Evolutionary conservation across 805 yeast species (phyloP), one percentile per base, ranked within the genome.

Genomic region (Candida alai): DNA sequence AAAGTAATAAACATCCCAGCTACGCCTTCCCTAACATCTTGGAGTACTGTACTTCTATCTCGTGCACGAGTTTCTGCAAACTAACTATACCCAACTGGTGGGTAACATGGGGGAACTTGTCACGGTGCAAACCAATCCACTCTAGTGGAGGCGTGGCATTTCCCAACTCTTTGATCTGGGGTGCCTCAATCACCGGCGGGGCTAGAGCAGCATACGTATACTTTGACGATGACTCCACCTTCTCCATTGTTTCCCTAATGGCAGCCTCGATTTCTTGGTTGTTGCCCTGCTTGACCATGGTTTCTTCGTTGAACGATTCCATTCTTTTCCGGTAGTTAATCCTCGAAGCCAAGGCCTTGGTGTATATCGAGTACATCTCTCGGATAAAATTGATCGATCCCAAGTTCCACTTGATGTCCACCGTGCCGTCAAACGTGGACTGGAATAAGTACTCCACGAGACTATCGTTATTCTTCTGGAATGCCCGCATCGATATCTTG

Each of bases 101-200:
- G 0, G 96, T 82, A 39, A 84, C 70, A 25, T 84, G 79, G 0
- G 98, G 98, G 45, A 93, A 78, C 44, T 80, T 76, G 48, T 82
- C 75, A 44, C 97, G 71, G 54, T 93, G 93, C 19, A 93, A 68
- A 2, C 98, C 98, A 63, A 93, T 84, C 98, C 98, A 93, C 54
- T 93, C 98, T 38, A 93, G 62, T 2, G 98, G 98, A 1, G 98
- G 98, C 0, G 98, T 93, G 1, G 97, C 97, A 59, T 83, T 89
- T 17, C 98, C 97, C 48, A 93, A 68, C 50, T 93, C 97, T 49
- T 78, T 79, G 49, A 93, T 65, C 45, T 82, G 90, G 2, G 97
- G 97, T 13, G 93, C 84, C 41, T 84, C 94, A 23, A 93, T 87
- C 5, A 75, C 66, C 0, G 97, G 96, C 8, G 83, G 84, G 23